These are phyloP conservation scores for Macrophomina pseudophaseolina DNA, from an alignment of 2,329 filamentous ascomycete genomes.

Conservation along the genomic window DNA sequence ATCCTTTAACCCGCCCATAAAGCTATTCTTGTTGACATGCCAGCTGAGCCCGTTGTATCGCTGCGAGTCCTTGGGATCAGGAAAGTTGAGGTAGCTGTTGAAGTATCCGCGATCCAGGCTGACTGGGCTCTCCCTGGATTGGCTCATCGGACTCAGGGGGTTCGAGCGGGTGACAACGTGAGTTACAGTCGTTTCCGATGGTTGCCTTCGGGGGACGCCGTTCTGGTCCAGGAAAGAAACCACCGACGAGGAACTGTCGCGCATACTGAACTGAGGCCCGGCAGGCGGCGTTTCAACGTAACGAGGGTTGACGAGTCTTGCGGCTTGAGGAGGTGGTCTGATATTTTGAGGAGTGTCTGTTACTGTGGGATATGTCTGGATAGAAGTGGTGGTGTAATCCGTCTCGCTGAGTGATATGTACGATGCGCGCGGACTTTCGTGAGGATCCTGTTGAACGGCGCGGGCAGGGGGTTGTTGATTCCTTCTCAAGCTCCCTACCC, in stretches of 20 bases:
- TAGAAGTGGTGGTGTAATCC: neutral
- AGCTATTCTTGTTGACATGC: neutral
- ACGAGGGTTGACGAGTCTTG: neutral
- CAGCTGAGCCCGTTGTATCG: neutral
- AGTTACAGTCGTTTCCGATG: neutral
- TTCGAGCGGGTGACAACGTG: neutral
- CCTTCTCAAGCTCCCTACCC: conserved; percentile 3
- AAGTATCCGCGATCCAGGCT: conserved; percentile 16
- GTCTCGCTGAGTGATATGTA: conserved; percentile 8
- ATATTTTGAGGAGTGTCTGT: neutral
- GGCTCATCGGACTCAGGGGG: neutral
- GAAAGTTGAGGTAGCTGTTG: neutral
- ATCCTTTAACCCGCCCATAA: neutral
- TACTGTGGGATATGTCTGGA: neutral
- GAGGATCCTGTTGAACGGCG: neutral
- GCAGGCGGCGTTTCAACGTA: neutral
- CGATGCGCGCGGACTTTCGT: conserved; percentile 20
- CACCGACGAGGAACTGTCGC: neutral
- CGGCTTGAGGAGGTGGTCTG: neutral
- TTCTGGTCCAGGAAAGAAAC: conserved; percentile 18
- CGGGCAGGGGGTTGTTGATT: neutral
- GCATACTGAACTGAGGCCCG: neutral
- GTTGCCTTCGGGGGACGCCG: conserved; percentile 6
- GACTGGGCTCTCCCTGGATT: neutral
- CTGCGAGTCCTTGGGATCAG: neutral